phyloP scores from a whole-genome alignment of 2,329 filamentous ascomycete genomes.

The Colletotrichum eremochloae region DNA sequence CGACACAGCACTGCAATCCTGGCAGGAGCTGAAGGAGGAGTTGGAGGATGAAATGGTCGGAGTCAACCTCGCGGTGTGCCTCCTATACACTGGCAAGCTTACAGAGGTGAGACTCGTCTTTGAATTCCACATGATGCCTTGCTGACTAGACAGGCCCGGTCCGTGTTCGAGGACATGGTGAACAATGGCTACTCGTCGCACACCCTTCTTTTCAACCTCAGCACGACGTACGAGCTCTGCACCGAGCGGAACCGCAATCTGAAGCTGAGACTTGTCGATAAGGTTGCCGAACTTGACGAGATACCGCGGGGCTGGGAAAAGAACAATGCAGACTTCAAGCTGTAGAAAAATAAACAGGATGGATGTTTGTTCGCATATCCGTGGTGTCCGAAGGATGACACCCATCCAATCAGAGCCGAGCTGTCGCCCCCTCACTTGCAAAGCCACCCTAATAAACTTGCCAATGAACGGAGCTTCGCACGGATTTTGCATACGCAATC shows the following conservation, averaged over 20 bases:
- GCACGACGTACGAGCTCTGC: conserved; percentile 92
- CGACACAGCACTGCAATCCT: conserved; percentile 71
- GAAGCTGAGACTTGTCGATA: conserved; percentile 80
- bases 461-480: conserved; percentile 27
- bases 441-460: conserved; percentile 22
- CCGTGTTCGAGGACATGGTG: conserved; percentile 76
- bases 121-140: conserved; percentile 2
- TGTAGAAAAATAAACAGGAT: conserved; percentile 58
- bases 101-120: conserved; percentile 66
- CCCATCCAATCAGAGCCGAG: conserved; percentile 16
- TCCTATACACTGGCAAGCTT: conserved; percentile 85
- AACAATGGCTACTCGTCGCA: conserved; percentile 76
- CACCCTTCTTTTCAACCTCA: conserved; percentile 88
- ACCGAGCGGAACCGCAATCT: conserved; percentile 79
- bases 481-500: conserved; percentile 7
- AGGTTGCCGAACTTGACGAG: conserved; percentile 71
- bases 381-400: conserved; percentile 15
- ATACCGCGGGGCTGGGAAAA: conserved; percentile 76
- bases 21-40: conserved; percentile 64
- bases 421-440: background rate
- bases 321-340: conserved; percentile 80
- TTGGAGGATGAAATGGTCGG: conserved; percentile 75
- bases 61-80: conserved; percentile 86
- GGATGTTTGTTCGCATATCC: background rate
- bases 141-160: conserved; percentile 67